These are phyloP conservation scores for Lipomyces mesembrius DNA, from an alignment of 805 yeast genomes.

Conservation along the genomic window DNA sequence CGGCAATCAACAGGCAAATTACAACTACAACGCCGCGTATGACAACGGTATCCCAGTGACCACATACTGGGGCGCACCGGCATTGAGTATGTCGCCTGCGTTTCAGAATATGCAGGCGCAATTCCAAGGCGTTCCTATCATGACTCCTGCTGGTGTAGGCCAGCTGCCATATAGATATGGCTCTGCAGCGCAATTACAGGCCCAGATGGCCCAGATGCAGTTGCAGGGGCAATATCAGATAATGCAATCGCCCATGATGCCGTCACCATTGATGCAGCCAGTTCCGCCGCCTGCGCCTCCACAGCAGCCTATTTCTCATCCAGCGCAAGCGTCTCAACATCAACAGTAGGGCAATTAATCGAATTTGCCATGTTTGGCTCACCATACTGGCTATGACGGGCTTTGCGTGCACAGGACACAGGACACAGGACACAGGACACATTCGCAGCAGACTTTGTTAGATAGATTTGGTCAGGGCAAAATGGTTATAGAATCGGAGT, in stretches of 20 bases:
- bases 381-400: not conserved
- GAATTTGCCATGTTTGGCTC: constrained; percentile 1
- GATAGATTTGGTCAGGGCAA: constrained; percentile 1
- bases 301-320: not conserved
- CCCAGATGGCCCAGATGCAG: constrained; percentile 9
- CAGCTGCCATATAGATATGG: constrained; percentile 12
- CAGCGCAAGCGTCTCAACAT: not conserved
- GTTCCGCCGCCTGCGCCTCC: constrained; percentile 1
- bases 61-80: constrained; percentile 4
- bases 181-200: not conserved
- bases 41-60: not conserved
- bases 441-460: not conserved
- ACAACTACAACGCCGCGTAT: constrained; percentile 13
- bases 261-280: constrained; percentile 6
- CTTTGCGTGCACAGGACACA: not conserved
- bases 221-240: constrained; percentile 8
- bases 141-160: constrained; percentile 13
- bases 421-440: not conserved
- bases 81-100: not conserved
- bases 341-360: not conserved
- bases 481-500: not conserved
- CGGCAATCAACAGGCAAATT: constrained; percentile 2
- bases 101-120: constrained; percentile 20
- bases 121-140: constrained; percentile 15
- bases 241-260: constrained; percentile 7